Evolutionary conservation across 140 eudicot species (phyloP), one percentile per base, ranked within the genome.

Genomic region (Ambrosia hybrid): DNA sequence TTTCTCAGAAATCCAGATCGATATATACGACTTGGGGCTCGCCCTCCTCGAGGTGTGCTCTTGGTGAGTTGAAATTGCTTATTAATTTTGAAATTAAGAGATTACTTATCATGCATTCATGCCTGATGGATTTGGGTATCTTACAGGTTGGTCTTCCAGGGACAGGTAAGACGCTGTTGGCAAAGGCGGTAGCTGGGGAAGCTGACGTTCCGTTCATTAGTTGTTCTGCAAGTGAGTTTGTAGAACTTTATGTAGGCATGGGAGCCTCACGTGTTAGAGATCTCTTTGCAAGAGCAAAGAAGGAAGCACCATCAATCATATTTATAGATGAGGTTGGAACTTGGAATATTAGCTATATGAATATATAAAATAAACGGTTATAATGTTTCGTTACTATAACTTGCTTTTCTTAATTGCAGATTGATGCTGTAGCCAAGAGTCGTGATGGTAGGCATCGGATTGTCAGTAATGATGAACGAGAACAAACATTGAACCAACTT

Each of bases 111-210:
- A 21, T 21, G 26, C 26, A 21, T 21, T 57, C 33, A 5, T 57
- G 5, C n/a, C 6, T 16, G 6, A 56, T 64, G 65, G 69, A 45
- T 73, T 38, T 68, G 65, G 14, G 81, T 79, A 72, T 82, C 78
- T 76, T 72, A 83, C 89, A 93, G 99, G 99, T 93, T 71, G 99
- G 97, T 79, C 99, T 87, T 63, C 99, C 99, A 58, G 99, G 99
- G 85, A 93, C 99, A 65, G 98, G 98, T 73, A 93, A 93, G 82
- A 93, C 98, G 73, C 91, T 93, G 58, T 65, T 93, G 72, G 98
- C 98, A 71, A 93, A 93, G 87, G 98, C 98, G 71, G 98, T 93
- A 59, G 98, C 98, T 11, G 97, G 97, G 33, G 98, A 93, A 80
- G 97, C 98, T 65, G 98, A 93, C 51, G 98, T 93, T 9, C 98